Evolutionary conservation across 1,284 basidiomycete species (phyloP).

Genomic region (Bjerkandera adusta): DNA sequence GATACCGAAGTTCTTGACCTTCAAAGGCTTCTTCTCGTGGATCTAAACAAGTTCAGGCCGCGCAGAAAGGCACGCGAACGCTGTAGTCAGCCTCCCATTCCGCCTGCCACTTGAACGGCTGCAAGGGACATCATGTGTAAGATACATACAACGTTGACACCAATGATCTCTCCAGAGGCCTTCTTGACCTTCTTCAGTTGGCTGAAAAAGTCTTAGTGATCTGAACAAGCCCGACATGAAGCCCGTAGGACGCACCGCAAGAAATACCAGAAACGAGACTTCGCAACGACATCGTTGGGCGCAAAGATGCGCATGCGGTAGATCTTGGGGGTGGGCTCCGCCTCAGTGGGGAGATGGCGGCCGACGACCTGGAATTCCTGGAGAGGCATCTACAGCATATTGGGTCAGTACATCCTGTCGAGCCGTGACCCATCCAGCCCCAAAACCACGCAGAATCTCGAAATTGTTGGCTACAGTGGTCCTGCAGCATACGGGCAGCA

Average conservation of each 20-base stretch:
- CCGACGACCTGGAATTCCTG: conserved; percentile 97
- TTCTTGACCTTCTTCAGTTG: conserved; percentile 99
- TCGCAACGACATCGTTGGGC: conserved; percentile 97
- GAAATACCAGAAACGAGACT: conserved; percentile 99
- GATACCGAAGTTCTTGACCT: conserved; percentile 99
- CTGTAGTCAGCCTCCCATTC: conserved; percentile 61
- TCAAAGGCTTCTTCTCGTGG: conserved; percentile 94
- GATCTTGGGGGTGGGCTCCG: conserved; percentile 92
- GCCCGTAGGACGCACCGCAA: conserved; percentile 54
- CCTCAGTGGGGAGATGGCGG: conserved; percentile 93
- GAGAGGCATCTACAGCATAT: conserved; percentile 41
- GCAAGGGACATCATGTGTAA: conserved; percentile 51
- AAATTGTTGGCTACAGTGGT: neutral
- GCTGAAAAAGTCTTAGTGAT: conserved; percentile 40
- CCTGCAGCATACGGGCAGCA: neutral
- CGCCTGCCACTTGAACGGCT: conserved; percentile 85
- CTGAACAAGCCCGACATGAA: neutral
- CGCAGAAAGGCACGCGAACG: conserved; percentile 23
- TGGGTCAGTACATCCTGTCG: conserved; percentile 24
- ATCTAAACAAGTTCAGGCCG: conserved; percentile 57
- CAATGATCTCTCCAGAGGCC: conserved; percentile 98
- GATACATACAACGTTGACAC: conserved; percentile 92
- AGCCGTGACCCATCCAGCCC: conserved; percentile 7
- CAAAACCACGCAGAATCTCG: neutral
- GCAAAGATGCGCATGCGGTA: conserved; percentile 99